Evolutionary conservation across 2,329 filamentous ascomycete species (phyloP).

Genomic region (Fonsecaea nubica): DNA sequence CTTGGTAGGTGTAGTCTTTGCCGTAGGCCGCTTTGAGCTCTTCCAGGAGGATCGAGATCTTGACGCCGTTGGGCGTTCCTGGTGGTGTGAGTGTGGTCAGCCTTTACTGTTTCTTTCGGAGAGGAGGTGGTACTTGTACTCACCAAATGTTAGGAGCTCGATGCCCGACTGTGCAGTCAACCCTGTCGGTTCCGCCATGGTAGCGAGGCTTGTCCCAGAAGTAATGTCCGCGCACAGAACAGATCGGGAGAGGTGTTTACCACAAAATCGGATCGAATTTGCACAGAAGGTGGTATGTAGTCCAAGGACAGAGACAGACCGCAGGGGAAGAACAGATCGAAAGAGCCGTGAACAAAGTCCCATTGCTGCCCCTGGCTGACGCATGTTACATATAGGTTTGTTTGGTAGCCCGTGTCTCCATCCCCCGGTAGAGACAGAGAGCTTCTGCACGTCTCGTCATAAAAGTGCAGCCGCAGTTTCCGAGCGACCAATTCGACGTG

Average conservation of each 20-base stretch:
- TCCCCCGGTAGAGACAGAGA: not conserved
- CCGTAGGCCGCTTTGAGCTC: not conserved
- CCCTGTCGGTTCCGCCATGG: not conserved
- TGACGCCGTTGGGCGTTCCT: slow-evolving; percentile 5
- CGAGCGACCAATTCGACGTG: not conserved
- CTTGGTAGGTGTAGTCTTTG: slow-evolving; percentile 2
- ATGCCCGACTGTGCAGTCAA: not conserved
- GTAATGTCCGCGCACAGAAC: not conserved
- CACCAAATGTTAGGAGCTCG: not conserved
- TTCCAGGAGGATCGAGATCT: not conserved
- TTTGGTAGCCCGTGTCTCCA: no score
- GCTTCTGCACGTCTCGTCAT: not conserved
- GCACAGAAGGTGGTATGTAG: not conserved
- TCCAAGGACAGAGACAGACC: not conserved
- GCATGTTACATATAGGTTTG: no score
- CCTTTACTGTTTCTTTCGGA: not conserved
- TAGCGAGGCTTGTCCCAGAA: not conserved
- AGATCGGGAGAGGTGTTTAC: not conserved
- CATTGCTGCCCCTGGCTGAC: no score
- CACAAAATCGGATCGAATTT: not conserved
- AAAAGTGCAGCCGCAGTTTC: not conserved
- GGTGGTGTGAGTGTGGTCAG: not conserved
- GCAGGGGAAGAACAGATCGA: not conserved
- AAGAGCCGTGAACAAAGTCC: no score
- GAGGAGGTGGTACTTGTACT: not conserved